A percentile compares a stretch with the other conserved stretches of the same genome.
phyloP scores from a whole-genome alignment of 345 rosid genomes.

The Excoecaria cochinchinensis region DNA sequence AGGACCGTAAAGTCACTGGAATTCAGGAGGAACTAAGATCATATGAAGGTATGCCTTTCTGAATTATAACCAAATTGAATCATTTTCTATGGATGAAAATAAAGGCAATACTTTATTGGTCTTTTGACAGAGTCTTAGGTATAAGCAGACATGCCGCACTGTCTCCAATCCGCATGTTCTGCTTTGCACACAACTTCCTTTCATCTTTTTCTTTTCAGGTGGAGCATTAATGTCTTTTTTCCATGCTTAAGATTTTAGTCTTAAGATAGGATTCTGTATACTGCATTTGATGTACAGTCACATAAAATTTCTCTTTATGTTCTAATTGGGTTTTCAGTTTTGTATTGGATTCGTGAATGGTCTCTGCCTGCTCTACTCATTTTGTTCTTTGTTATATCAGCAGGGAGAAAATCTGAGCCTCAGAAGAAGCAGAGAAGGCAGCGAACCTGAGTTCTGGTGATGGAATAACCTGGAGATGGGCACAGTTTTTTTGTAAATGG shows the following conservation, averaged over 20 bases:
- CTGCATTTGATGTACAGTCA: too few relatives aligned
- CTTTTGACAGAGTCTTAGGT: neutral
- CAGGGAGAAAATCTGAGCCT: slow-evolving; percentile 11
- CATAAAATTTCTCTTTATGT: neutral
- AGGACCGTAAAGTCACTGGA: slow-evolving; percentile 42
- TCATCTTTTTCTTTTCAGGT: neutral
- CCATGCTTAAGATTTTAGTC: neutral
- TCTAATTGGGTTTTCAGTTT: neutral
- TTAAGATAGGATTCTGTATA: neutral
- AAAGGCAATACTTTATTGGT: neutral
- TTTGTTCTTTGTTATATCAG: neutral
- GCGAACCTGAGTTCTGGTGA: neutral
- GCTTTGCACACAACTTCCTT: too few relatives aligned
- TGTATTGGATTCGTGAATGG: neutral
- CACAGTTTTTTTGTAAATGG: neutral
- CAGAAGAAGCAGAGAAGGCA: slow-evolving; percentile 8
- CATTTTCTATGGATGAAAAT: neutral
- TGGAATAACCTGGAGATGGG: neutral
- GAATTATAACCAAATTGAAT: neutral
- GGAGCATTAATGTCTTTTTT: neutral
- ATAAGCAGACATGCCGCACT: neutral
- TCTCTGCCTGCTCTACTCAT: neutral
- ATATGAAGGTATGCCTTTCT: slow-evolving; percentile 33
- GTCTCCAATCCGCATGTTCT: neutral
- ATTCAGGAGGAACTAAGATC: slow-evolving; percentile 28